Evolutionary conservation across 2,329 filamentous ascomycete species (phyloP).

Genomic region (Pezicula neosporulosa): DNA sequence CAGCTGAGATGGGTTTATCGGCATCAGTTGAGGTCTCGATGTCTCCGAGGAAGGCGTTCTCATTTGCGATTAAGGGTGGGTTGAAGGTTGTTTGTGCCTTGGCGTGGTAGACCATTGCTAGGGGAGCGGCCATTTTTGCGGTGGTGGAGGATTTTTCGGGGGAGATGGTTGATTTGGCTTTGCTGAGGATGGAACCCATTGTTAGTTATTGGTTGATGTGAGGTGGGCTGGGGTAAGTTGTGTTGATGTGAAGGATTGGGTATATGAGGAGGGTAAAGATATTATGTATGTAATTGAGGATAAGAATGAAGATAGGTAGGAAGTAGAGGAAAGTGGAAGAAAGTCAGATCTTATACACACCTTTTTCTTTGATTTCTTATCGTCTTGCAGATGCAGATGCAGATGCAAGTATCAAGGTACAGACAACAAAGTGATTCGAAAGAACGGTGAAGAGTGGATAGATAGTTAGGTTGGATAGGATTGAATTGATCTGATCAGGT

Average conservation of each 20-base stretch:
- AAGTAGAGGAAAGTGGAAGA: too few species aligned
- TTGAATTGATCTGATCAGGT: background rate
- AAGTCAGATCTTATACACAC: too few species aligned
- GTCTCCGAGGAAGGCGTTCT: constrained; percentile 60
- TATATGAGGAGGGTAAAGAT: background rate
- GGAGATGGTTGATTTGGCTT: constrained; percentile 21
- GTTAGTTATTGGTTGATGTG: constrained; percentile 15
- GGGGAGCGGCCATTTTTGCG: constrained; percentile 17
- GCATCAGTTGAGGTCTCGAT: constrained; percentile 42
- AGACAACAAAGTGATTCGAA: background rate
- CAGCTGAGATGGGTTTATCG: constrained; percentile 51
- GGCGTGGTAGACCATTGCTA: constrained; percentile 38
- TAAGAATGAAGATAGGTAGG: too few species aligned
- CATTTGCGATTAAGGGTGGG: constrained; percentile 58
- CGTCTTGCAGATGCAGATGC: too few species aligned
- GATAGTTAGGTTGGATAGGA: too few species aligned
- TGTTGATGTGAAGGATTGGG: background rate
- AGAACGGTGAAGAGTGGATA: background rate
- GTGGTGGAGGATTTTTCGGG: constrained; percentile 3
- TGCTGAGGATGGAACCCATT: constrained; percentile 28
- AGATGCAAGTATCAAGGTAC: background rate
- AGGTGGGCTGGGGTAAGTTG: background rate
- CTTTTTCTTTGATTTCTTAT: too few species aligned
- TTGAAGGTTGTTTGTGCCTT: constrained; percentile 54
- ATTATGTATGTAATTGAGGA: too few species aligned